These are phyloP conservation scores for Trypethelium eluteriae DNA, from an alignment of 495 filamentous ascomycete species.

Conservation along the genomic window DNA sequence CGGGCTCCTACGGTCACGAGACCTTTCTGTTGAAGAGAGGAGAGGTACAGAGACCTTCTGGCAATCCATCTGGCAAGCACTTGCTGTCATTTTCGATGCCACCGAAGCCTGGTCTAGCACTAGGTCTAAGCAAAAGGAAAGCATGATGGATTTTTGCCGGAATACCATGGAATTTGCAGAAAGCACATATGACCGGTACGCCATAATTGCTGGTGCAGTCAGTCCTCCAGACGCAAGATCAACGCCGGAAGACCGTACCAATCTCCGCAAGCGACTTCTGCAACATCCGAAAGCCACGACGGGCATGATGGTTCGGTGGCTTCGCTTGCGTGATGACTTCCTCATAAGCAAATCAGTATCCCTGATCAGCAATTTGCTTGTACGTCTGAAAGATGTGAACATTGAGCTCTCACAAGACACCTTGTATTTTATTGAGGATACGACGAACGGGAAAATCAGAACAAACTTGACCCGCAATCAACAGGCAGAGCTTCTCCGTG, in stretches of 20 bases:
- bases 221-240: constrained; percentile 31
- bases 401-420: constrained; percentile 59
- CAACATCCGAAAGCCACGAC: constrained; percentile 56
- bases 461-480: constrained; percentile 70
- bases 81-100: constrained; percentile 72
- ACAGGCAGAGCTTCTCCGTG: constrained; percentile 71
- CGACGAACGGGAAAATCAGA: constrained; percentile 50
- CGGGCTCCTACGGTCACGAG: constrained; percentile 66
- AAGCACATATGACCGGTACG: constrained; percentile 72
- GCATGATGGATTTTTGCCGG: constrained; percentile 85
- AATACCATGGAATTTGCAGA: constrained; percentile 91
- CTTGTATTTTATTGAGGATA: constrained; percentile 52
- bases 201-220: constrained; percentile 60
- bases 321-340: constrained; percentile 75
- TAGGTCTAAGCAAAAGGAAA: constrained; percentile 50
- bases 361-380: constrained; percentile 62
- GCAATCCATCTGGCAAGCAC: constrained; percentile 67
- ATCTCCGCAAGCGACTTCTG: constrained; percentile 44
- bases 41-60: constrained; percentile 66
- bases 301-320: constrained; percentile 66
- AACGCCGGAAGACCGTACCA: constrained; percentile 10
- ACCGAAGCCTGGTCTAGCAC: constrained; percentile 65
- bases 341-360: constrained; percentile 67
- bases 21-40: constrained; percentile 49
- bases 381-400: constrained; percentile 58